Evolutionary conservation across 2,329 filamentous ascomycete species (phyloP), one percentile per base, ranked within the genome.

Genomic region (Colletotrichum chrysophilum): DNA sequence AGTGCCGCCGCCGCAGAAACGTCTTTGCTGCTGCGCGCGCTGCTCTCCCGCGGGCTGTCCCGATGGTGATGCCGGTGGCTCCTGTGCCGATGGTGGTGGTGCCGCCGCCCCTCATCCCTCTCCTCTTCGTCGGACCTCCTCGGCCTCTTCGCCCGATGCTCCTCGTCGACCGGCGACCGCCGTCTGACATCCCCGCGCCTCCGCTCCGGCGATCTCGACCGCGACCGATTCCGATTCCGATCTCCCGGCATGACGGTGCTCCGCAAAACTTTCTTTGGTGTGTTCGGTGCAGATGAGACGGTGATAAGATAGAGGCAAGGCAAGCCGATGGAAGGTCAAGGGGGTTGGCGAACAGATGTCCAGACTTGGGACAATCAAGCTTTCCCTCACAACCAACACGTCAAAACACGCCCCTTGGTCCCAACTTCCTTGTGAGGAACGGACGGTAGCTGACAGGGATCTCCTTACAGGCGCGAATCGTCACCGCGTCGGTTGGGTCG

Each of bases 1-100:
- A 97, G 88, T 3, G 62, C 10, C 7, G n/a, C n/a, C n/a, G 61
- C 14, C 12, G 12, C 48, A 24, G 61, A 12, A 43, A 62, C 68
- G 34, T 69, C 64, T 26, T 61, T 72, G 58, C 56, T 48, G 43
- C 26, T 61, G 32, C 48, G 28, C 24, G 65, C 24, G 21, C 48
- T 14, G 34, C 32, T 30, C 8, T 68, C 70, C 16, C 65, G 30
- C n/a, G 52, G 64, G 9, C 52, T 67, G 38, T 77, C 43, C 18
- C 75, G 71, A 30, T 74, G 74, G 7, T 64, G 74, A 67, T 70
- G 76, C 9, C 66, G 58, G 6, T 69, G 66, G 16, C 18, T 52
- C 12, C 43, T 52, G 43, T 52, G 43, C n/a, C 43, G n/a, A 4
- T 65, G 48, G 18, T 36, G 65, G 43, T 52, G 78, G 56, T 34